A percentile compares a stretch with the other conserved stretches of the same genome.
phyloP scores from a whole-genome alignment of 208 protist genomes.

The Wallacemonas collosoma region DNA sequence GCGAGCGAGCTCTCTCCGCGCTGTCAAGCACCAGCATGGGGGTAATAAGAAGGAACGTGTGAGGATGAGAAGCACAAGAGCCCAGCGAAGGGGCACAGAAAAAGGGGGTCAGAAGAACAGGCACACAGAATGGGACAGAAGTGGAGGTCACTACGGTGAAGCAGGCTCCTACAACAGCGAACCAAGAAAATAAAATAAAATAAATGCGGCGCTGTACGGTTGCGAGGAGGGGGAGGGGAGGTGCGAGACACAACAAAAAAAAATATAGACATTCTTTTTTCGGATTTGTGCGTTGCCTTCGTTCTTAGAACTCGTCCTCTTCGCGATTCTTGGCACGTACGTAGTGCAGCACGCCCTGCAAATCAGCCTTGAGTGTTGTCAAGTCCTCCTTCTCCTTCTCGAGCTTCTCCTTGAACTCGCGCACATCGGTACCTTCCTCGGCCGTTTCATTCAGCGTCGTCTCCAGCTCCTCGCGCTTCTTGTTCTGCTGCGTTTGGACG shows the following conservation, averaged over 20 bases:
- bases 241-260: neutral
- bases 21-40: no score
- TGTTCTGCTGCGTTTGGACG: conserved; percentile 36
- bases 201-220: no score
- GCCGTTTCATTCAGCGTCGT: conserved; percentile 49
- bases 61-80: no score
- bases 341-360: conserved; percentile 82
- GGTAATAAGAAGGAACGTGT: no score
- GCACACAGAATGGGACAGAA: no score
- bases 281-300: neutral
- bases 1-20: no score
- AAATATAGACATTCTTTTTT: conserved; percentile 1
- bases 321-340: conserved; percentile 71
- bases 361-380: conserved; percentile 67
- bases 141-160: no score
- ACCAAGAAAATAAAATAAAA: no score
- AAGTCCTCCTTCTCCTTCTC: conserved; percentile 69
- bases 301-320: conserved; percentile 45
- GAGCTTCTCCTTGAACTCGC: conserved; percentile 58
- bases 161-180: no score
- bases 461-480: conserved; percentile 43
- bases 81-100: no score
- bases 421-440: conserved; percentile 58
- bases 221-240: no score
- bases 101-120: no score